Percentiles rank a stretch among this genome's conserved stretches.
Evolutionary conservation across 2,329 filamentous ascomycete genomes (phyloP).

Genomic region (Fusarium duplospermum): DNA sequence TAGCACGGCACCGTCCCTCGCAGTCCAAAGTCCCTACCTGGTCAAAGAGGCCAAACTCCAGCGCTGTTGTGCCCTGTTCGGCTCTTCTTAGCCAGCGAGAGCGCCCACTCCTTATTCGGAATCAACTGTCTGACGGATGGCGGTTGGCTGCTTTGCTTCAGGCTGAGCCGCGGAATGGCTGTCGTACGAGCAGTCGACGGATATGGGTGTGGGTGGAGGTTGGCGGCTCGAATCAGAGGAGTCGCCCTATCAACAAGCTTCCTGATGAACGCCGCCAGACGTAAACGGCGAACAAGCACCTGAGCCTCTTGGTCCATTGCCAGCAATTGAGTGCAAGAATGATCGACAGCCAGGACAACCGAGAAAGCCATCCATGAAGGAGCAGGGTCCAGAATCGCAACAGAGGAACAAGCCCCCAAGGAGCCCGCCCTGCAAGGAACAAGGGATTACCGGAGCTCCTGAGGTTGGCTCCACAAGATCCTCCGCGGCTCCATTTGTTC

Average conservation of each 20-base stretch:
- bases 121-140: slow-evolving; percentile 20
- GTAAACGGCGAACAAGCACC: slow-evolving; percentile 2
- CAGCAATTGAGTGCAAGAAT: slow-evolving; percentile 9
- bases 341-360: slow-evolving; percentile 30
- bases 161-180: slow-evolving; percentile 28
- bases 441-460: slow-evolving; percentile 30
- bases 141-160: slow-evolving; percentile 26
- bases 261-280: neutral
- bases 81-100: slow-evolving; percentile 1
- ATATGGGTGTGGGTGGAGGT: slow-evolving; percentile 25
- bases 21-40: slow-evolving; percentile 5
- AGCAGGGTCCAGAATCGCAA: slow-evolving; percentile 27
- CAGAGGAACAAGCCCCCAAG: slow-evolving; percentile 2
- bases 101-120: slow-evolving; percentile 20
- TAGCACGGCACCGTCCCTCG: neutral
- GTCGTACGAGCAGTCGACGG: slow-evolving; percentile 37
- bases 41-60: neutral
- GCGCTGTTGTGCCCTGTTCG: neutral
- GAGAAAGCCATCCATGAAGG: slow-evolving; percentile 3
- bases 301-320: slow-evolving; percentile 2
- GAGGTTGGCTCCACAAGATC: slow-evolving; percentile 34
- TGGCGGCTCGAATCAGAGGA: slow-evolving; percentile 24
- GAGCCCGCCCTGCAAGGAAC: slow-evolving; percentile 6
- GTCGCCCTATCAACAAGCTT: slow-evolving; percentile 23
- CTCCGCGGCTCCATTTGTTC: slow-evolving; percentile 40